Evolutionary conservation across 1,284 basidiomycete genomes (phyloP).

Genomic region (Rhodotorula sp.): DNA sequence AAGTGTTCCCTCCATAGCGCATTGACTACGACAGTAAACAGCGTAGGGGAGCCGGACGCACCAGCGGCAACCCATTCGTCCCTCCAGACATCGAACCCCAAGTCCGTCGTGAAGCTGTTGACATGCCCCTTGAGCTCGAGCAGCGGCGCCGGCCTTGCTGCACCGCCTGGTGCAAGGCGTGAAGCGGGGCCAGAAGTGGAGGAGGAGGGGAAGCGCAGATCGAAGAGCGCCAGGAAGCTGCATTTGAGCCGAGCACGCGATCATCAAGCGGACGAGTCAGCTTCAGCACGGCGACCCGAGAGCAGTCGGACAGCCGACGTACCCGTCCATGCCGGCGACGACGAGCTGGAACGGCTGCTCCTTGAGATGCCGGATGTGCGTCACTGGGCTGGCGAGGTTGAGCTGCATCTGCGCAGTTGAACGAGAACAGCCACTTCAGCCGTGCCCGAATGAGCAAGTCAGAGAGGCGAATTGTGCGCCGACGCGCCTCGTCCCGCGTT

Average conservation of each 20-base stretch:
- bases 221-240: constrained; percentile 26
- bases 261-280: background rate
- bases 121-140: constrained; percentile 18
- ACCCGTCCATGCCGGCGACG: constrained; percentile 32
- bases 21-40: background rate
- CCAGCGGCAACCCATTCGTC: constrained; percentile 30
- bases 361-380: constrained; percentile 14
- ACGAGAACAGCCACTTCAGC: too few relatives aligned
- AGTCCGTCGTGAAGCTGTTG: constrained; percentile 19
- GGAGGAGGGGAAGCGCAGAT: constrained; percentile 22
- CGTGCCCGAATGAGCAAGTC: too few relatives aligned
- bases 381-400: constrained; percentile 17
- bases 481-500: constrained; percentile 17
- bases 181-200: background rate
- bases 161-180: background rate
- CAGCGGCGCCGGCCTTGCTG: background rate
- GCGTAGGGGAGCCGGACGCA: background rate
- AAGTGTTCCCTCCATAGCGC: rapidly evolving
- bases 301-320: background rate
- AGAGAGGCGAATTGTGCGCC: too few relatives aligned
- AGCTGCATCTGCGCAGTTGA: constrained; percentile 1
- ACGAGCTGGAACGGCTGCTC: constrained; percentile 13
- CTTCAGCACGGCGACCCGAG: too few relatives aligned
- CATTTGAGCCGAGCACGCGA: too few relatives aligned
- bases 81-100: constrained; percentile 31